Base-by-base conservation (phyloP, 441 rosid genomes). In the Euphorbia schlechtendalii region DNA sequence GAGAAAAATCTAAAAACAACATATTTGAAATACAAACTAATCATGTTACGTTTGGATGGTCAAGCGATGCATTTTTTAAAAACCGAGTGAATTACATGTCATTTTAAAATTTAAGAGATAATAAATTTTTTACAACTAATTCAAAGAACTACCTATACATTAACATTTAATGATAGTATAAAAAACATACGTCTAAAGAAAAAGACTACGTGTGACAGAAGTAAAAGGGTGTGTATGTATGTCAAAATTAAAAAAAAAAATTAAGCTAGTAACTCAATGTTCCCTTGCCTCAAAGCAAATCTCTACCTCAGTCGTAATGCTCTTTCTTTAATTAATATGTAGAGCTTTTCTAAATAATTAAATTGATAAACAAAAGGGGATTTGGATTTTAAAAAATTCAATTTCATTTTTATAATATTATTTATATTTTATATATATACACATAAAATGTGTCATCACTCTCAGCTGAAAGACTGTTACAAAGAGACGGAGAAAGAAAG, bases 391-490 rank as follows among this genome's bases (percentile, higher is more conserved):
- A 8, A 8, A 10, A 10, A 41, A 10, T 41, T 1, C 11, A 12
- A 10, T 5, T 41, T 4, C 56, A 27, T 54, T 41, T 5, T 60
- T 18, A 40, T 32, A 32, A 2, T 32, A 32, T 32, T 32, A 32
- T 32, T 32, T 32, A 2, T 32, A 2, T 3, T 6, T 32, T 2
- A 32, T 32, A 2, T 32, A 2, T 2, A 32, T 32, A 32, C 6
- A 32, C 6, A 32, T 13, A 28, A 17, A 2, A 69, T 38, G 62
- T 66, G 65, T 72, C 71, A 38, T 54, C 73, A 66, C 78, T 72
- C 71, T 59, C 51, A 46, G 51, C 48, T 20, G 58, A 55, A 61
- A 65, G 63, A 61, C 69, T 67, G 74, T 70, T 67, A 32, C 74
- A 40, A 57, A 28, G 55, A 4, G 13, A 15, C 57, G 56, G 67